Percentiles rank a stretch among this genome's conserved stretches.
Conservation (phyloP, 805 yeast species). For the Pichia manshurica region DNA sequence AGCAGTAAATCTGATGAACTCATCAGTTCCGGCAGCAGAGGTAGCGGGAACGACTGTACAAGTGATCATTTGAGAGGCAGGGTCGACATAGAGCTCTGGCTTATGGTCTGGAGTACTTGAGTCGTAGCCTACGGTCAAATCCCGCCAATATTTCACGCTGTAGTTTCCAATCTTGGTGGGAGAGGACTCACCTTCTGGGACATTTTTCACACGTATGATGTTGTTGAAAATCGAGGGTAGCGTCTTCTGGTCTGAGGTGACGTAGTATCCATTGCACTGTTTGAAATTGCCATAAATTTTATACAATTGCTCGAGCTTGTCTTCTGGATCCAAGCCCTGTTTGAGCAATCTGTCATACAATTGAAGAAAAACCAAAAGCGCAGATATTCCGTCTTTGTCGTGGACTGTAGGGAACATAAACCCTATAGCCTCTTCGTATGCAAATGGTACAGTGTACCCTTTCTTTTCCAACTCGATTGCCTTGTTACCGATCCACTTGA, state of each 20-base stretch:
- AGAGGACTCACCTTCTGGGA: conserved; percentile 10
- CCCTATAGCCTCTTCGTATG: conserved; percentile 94
- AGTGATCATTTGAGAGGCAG: conserved; percentile 83
- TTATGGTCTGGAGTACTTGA: conserved; percentile 50
- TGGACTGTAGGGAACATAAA: conserved; percentile 80
- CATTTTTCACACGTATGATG: conserved; percentile 28
- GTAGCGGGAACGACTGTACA: conserved; percentile 35
- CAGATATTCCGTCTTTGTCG: conserved; percentile 91
- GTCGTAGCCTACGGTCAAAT: conserved; percentile 77
- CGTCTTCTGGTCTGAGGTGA: conserved; percentile 46
- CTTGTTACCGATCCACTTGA: conserved; percentile 94
- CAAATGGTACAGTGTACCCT: conserved; percentile 77
- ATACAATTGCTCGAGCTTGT: conserved; percentile 54
- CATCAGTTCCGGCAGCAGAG: conserved; percentile 15
- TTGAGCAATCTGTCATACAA: conserved; percentile 49
- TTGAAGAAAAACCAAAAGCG: conserved; percentile 70
- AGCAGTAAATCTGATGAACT: conserved; percentile 65
- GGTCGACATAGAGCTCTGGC: conserved; percentile 68
- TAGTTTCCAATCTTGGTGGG: conserved; percentile 56
- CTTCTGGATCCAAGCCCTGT: conserved; percentile 36
- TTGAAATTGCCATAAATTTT: conserved; percentile 71
- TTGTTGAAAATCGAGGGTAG: conserved; percentile 51
- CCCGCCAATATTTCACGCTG: conserved; percentile 65
- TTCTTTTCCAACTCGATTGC: conserved; percentile 63
- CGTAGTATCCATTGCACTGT: conserved; percentile 83